Evolutionary conservation across 2,329 filamentous ascomycete genomes (phyloP).

Genomic region (Penicillium sp.): DNA sequence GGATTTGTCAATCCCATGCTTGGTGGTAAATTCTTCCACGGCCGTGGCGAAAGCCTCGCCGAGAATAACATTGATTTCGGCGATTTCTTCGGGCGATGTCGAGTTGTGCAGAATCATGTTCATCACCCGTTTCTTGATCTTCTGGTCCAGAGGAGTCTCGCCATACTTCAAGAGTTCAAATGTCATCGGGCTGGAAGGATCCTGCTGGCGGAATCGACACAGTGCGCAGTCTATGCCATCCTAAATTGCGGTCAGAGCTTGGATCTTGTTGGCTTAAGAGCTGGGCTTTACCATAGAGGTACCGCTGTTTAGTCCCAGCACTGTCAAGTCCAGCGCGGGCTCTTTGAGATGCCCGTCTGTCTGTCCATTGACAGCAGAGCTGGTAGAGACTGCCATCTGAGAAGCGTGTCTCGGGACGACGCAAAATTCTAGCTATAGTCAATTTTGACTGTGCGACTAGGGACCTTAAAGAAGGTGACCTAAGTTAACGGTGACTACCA

Average conservation of each 20-base stretch:
- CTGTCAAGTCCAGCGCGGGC: slow-evolving; percentile 44
- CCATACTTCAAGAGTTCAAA: slow-evolving; percentile 54
- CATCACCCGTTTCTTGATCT: slow-evolving; percentile 54
- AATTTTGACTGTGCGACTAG: too few relatives aligned
- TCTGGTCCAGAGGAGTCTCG: slow-evolving; percentile 50
- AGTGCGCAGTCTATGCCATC: slow-evolving; percentile 56
- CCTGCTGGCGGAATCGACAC: slow-evolving; percentile 52
- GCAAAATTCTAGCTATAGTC: too few relatives aligned
- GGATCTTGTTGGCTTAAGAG: neutral
- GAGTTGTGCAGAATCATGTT: slow-evolving; percentile 53
- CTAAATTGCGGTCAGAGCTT: slow-evolving; percentile 1
- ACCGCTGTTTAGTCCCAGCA: slow-evolving; percentile 52
- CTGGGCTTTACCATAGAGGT: slow-evolving; percentile 44
- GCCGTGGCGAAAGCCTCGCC: slow-evolving; percentile 54
- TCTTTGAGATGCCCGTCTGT: too few relatives aligned
- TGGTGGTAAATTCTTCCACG: slow-evolving; percentile 48
- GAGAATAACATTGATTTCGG: slow-evolving; percentile 54
- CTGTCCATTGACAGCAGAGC: too few relatives aligned
- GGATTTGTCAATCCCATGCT: slow-evolving; percentile 42
- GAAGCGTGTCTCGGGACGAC: too few relatives aligned
- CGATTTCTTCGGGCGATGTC: slow-evolving; percentile 51
- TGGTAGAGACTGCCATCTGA: too few relatives aligned
- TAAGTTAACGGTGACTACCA: too few relatives aligned
- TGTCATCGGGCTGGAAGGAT: slow-evolving; percentile 50
- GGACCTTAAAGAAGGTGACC: too few relatives aligned